phyloP scores from a whole-genome alignment of 2,329 filamentous ascomycete genomes.

The Beauveria rudraprayagi region DNA sequence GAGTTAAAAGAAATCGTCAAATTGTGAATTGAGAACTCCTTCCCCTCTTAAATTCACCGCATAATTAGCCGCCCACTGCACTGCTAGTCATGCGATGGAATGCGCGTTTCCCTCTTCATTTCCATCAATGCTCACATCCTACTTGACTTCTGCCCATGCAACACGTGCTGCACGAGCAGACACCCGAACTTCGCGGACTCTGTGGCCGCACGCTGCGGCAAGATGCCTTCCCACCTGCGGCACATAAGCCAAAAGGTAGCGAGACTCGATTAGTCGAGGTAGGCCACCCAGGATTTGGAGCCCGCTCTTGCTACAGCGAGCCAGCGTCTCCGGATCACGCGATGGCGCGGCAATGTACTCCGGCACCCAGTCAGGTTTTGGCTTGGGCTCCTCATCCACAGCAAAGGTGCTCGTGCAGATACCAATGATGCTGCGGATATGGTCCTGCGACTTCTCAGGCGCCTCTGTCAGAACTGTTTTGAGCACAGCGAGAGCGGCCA shows the following conservation, averaged over 20 bases:
- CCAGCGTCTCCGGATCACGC: constrained; percentile 18
- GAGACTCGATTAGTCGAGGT: constrained; percentile 40
- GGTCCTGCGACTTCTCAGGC: constrained; percentile 36
- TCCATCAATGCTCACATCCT: background rate
- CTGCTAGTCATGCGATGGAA: background rate
- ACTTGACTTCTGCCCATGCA: constrained; percentile 38
- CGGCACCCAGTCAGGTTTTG: constrained; percentile 24
- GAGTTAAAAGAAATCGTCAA: background rate
- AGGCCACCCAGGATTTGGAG: constrained; percentile 41
- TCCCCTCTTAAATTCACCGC: background rate
- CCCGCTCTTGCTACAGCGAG: constrained; percentile 37
- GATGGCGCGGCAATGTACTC: constrained; percentile 15
- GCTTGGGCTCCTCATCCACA: constrained; percentile 21
- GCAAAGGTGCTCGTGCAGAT: constrained; percentile 33
- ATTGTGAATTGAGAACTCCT: background rate
- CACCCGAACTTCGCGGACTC: constrained; percentile 43
- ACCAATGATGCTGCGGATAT: constrained; percentile 41
- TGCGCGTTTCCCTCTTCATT: background rate
- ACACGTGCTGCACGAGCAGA: constrained; percentile 40
- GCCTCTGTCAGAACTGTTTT: constrained; percentile 39
- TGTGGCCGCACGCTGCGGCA: constrained; percentile 44
- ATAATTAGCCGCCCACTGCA: background rate
- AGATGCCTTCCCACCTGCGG: constrained; percentile 39
- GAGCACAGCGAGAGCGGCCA: constrained; percentile 41
- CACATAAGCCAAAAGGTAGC: constrained; percentile 36